Evolutionary conservation across 805 yeast genomes (phyloP), one percentile per base, ranked within the genome.

Genomic region (Candida khao-thaluensis): DNA sequence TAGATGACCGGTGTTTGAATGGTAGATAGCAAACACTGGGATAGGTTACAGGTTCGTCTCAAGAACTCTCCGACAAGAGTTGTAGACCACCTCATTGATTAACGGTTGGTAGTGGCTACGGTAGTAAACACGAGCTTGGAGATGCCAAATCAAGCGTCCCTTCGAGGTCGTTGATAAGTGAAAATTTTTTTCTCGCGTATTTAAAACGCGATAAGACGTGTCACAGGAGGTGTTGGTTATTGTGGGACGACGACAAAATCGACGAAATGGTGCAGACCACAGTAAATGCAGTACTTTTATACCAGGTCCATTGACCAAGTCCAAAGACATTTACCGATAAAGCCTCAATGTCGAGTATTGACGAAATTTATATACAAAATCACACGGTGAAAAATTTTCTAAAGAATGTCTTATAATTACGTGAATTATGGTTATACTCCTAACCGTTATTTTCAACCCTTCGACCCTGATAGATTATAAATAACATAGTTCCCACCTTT

Each of bases 401-500:
- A 12, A 21, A 31, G 26, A 31, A 31, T 31, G 35, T 31, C 35
- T 31, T 12, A 21, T 21, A 31, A 31, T 31, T 31, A 31, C 35
- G 35, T 31, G 35, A 29, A 29, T 29, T 12, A 21, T 31, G 35
- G 35, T 20, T 21, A 21, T 22, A 31, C 35, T 31, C 35, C 35
- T 31, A 31, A 31, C 35, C 35, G 35, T 31, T 31, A 31, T 31
- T 31, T 31, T 31, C 35, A 22, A 31, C 35, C 35, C 35, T 29
- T 22, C 35, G 35, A 21, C 35, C 35, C 24, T 31, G 35, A 31
- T 31, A 16, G 14, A n/a, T 21, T 31, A 31, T 31, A 31, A 31
- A 31, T 31, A 31, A 21, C 26, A 5, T 18, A 23, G 20, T 31
- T 31, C 12, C 35, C 35, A 15, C 24, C 8, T 17, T 20, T 29